Base-by-base conservation (phyloP, 2,329 filamentous ascomycete species). In the Zymoseptoria crescenta region DNA sequence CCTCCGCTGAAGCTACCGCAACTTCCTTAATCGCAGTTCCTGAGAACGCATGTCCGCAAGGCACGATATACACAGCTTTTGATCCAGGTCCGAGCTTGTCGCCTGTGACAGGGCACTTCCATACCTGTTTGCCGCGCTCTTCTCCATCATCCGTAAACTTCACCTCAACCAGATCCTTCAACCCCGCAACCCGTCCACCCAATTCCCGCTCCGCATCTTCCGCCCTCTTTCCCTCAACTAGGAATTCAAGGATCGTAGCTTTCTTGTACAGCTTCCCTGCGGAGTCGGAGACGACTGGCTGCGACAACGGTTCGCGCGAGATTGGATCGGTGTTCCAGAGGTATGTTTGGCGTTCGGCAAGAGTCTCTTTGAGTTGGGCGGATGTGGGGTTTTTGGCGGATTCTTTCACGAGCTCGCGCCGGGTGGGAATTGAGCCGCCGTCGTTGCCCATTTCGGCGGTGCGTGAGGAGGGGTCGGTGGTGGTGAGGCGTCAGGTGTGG, bases 381-480 rank as follows among this genome's bases (percentile, higher is more conserved):
- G 90, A 83, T 35, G 89, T 95, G 21, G 88, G 89, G 55, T 86
- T 83, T 68, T 90, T 88, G 49, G 92, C 91, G 28, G 92, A 91
- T 74, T 93, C 88, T 76, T 96, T 96, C 74, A 99, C 94, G 52
- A 99, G 89, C 75, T 99, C 95, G 70, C 91, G 88, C 30, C 95
- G 89, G 64, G 88, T 97, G 4, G 94, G 94, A 67, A 99, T 99
- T 67, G 90, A 85, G 64, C 94, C 94, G 67, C 94, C 94, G 74
- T 99, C 94, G 77, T 99, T 99, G 73, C 94, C 94, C 94, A 99
- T 96, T 52, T 19, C 56, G 48, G 51, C 51, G 24, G 29, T 9
- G 49, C 28, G n/a, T 13, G 30, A 35, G 49, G 13, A 8, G 49
- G n/a, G 49, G 8, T n/a, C n/a, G 24, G n/a, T n/a, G 35, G 35